Evolutionary conservation across 495 filamentous ascomycete genomes (phyloP), one percentile per base, ranked within the genome.

Genomic region (Ramalina intermedia): DNA sequence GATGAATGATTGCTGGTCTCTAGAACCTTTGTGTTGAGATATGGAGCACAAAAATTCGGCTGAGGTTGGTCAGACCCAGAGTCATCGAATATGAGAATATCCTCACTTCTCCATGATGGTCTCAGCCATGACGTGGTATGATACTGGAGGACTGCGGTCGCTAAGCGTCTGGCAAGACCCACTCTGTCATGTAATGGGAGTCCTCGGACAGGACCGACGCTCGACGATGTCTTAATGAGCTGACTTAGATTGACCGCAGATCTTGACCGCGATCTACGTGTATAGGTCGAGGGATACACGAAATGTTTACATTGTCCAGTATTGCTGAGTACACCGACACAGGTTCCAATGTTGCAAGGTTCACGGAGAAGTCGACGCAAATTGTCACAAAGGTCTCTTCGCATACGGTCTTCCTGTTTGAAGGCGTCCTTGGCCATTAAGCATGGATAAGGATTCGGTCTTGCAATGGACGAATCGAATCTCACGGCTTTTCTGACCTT

Each of bases 61-160:
- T 48, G 35, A 18, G 14, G 8, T 39, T 9, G 0, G 14, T 13
- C 9, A 18, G 21, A 35, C n/a, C 36, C 37, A 24, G 49, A 38
- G 17, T 43, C 47, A 17, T 49, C 48, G 42, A 63, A 65, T 37
- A 68, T 61, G 37, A 55, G 42, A 0, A 66, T 35, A 43, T 66
- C 63, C 40, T 61, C 46, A 21, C 65, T 62, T 18, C 59, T 38
- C 65, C 63, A 69, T 3, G 42, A 37, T 14, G 47, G 20, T 17
- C 26, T 50, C 8, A 67, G 55, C 61, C 64, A 65, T 7, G 62
- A 61, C 12, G 66, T 69, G 5, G 48, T 48, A 42, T 66, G 58
- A 39, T 66, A 67, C 48, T 66, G 65, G 12, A 69, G 54, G 16
- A 66, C 53, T 18, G 59, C 64, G 9, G 57, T 47, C 1, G 66